phyloP scores from a whole-genome alignment of 2,329 filamentous ascomycete genomes.

The Leptoxyphium fumago region DNA sequence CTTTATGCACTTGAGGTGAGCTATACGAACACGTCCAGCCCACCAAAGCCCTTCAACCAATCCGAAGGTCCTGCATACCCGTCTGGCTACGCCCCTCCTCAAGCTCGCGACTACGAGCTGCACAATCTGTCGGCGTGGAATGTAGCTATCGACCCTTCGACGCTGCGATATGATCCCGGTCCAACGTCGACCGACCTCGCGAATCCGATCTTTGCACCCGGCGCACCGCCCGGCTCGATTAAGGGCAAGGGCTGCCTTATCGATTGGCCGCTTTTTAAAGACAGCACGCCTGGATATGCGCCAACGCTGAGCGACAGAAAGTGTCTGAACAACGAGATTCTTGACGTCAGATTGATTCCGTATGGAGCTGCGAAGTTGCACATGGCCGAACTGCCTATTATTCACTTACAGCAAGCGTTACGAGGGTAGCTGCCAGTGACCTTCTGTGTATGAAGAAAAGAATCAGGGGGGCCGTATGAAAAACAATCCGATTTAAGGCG shows the following conservation, averaged over 20 bases:
- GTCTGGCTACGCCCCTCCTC: constrained; percentile 8
- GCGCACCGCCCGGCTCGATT: constrained; percentile 18
- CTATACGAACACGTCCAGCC: constrained; percentile 9
- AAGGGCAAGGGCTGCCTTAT: constrained; percentile 20
- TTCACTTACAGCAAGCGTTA: constrained; percentile 2
- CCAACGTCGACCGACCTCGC: constrained; percentile 5
- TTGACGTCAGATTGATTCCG: constrained; percentile 19
- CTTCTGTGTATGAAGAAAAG: background rate
- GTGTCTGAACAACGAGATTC: constrained; percentile 12
- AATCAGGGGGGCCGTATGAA: background rate
- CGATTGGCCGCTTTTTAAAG: constrained; percentile 20
- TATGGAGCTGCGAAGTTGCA: constrained; percentile 23
- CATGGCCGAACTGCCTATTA: constrained; percentile 23
- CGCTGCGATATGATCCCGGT: constrained; percentile 11
- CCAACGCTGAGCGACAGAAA: constrained; percentile 11
- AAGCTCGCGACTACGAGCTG: constrained; percentile 16
- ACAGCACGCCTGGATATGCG: constrained; percentile 17
- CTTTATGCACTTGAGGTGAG: constrained; percentile 23
- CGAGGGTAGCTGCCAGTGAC: no score
- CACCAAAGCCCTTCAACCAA: constrained; percentile 8
- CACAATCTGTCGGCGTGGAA: constrained; percentile 21
- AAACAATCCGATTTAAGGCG: background rate
- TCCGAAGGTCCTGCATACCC: background rate
- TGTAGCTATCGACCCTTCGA: constrained; percentile 21
- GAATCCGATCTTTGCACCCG: constrained; percentile 23